Evolutionary conservation across 495 filamentous ascomycete genomes (phyloP), one percentile per base, ranked within the genome.

Genomic region (Pyrenopolyporus hunteri): DNA sequence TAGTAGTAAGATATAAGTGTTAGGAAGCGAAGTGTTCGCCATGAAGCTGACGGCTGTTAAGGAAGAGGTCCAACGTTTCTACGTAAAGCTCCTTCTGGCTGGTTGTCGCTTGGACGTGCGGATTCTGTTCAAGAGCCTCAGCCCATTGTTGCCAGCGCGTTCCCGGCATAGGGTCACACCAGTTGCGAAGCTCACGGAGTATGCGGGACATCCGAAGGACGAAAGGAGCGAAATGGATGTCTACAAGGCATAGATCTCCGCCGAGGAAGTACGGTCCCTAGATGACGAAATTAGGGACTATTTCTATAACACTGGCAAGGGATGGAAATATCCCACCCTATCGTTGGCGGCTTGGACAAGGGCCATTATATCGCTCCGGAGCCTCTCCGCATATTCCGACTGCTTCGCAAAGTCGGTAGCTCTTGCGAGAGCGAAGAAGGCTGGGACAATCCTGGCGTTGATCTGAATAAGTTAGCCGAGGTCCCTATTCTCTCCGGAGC

Each of bases 141-240:
- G 94, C 75, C 93, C 92, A 97, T 25, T 75, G 76, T 20, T 80
- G 85, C 85, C 89, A 91, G 43, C 93, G 82, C 62, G 78, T 88
- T 5, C 85, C 87, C 10, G 80, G 77, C 55, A 87, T 81, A 6
- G 91, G 84, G 40, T 89, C 86, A 20, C 85, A 85, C 90, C 90
- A 96, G 25, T 84, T 87, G 17, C 89, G 83, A 67, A 93, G 93
- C n/a, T 86, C 88, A 46, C 86, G 85, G 48, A 96, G 77, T 20
- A 96, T 89, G 13, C 86, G 80, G 9, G 80, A 78, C 48, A 96
- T 73, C 1, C 93, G 86, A 26, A 97, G 67, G 43, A 94, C 82
- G 85, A 93, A 98, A 6, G 93, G 93, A 6, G 92, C 93, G 42
- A 93, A 83, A 63, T 94, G 89, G 17, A 96, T 80, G 64, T 98